Base-by-base conservation (phyloP, 2,329 filamentous ascomycete genomes). In the Colletotrichum chlorophyti region DNA sequence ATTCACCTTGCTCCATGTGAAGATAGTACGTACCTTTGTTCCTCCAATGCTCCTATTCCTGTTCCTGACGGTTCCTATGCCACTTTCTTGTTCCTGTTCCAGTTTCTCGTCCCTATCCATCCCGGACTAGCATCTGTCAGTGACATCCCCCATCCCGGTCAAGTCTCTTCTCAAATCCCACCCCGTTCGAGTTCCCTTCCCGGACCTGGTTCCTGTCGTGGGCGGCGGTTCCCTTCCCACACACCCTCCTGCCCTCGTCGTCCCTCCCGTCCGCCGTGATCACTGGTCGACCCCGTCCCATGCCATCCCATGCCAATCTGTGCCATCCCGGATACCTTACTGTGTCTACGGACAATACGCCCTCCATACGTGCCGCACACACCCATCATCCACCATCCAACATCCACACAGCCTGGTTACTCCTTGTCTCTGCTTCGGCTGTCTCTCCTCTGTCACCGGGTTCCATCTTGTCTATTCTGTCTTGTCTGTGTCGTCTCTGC, bases 401-500 rank as follows among this genome's bases (percentile, higher is more conserved):
- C n/a, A 27, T 21, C 10, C 21, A 43, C 23, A 26, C 40, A 34
- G n/a, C 31, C 10, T 10, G n/a, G n/a, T n/a, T n/a, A n/a, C n/a
- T n/a, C n/a, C n/a, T n/a, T n/a, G n/a, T n/a, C n/a, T n/a, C n/a
- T n/a, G n/a, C n/a, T n/a, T n/a, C n/a, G n/a, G n/a, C n/a, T n/a
- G n/a, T n/a, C n/a, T n/a, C n/a, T n/a, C n/a, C n/a, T n/a, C n/a
- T n/a, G n/a, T n/a, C n/a, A n/a, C n/a, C n/a, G n/a, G n/a, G n/a
- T n/a, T n/a, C n/a, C n/a, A n/a, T n/a, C n/a, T n/a, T n/a, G n/a
- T 45, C 41, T 19, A 26, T 19, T 12, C 27, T 15, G n/a, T 12
- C 23, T 26, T 59, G 42, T 45, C 42, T 40, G 37, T 55, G 24
- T 43, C 31, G 15, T 43, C 38, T 38, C 65, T 65, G 64, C 66